Evolutionary conservation across 495 filamentous ascomycete species (phyloP), one percentile per base, ranked within the genome.

Genomic region (Poronia punctata): DNA sequence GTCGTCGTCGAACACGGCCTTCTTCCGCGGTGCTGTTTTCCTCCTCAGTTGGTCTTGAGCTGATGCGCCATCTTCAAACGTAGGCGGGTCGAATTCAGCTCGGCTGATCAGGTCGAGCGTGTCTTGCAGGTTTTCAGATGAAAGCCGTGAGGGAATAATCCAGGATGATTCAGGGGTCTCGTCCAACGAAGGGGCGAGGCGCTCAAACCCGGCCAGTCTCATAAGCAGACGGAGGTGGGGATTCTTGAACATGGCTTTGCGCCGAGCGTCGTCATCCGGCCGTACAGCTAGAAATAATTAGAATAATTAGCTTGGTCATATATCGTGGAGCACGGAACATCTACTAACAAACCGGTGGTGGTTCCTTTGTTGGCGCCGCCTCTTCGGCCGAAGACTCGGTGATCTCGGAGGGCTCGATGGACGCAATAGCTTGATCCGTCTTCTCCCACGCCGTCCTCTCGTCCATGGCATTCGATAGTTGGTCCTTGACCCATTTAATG

Each of bases 201-300:
- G 71, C 50, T 84, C 76, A 36, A 92, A 76, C 4, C 86, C 84
- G 31, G 82, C 65, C 3, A 88, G 68, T 0, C 68, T 79, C 76
- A 97, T 82, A 5, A 99, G 77, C 17, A 97, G 80, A 19, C 90
- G 83, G 6, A 97, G 78, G 53, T 87, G 81, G n/a, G 83, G 80
- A 52, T 96, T 88, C 49, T 85, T 88, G 60, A 89, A 93, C 62
- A 94, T 78, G 16, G 86, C 83, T 3, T 69, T 74, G 33, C 80
- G 79, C 26, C 78, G 71, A 20, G 76, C 68, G 28, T 90, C 83
- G 28, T 74, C 78, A 27, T 80, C 78, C 2, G 85, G 72, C 47
- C 70, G 80, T 38, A 95, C 67, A 38, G 76, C 78, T 75, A 54
- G 24, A 16, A 37, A 28, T 15, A 38, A 12, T 37, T 34, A 28